Percentiles rank a stretch among this genome's conserved stretches.
phyloP scores from a whole-genome alignment of 2,329 filamentous ascomycete species.

The Calonectria hawksworthii region DNA sequence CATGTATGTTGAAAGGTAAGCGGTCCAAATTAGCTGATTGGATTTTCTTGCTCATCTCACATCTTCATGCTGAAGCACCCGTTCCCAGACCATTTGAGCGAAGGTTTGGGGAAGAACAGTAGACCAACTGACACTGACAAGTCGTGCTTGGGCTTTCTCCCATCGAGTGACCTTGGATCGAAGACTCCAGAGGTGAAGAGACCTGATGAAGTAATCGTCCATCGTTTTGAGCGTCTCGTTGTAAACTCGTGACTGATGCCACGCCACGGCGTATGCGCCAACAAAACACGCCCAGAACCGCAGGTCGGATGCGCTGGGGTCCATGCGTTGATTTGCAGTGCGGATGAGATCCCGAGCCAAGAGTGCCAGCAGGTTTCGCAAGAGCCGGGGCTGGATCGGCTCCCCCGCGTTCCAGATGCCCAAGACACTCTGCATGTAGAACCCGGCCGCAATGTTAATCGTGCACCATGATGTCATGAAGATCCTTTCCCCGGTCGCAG shows the following conservation, averaged over 20 bases:
- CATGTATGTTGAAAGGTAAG: neutral
- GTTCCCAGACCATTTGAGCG: neutral
- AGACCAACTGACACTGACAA: neutral
- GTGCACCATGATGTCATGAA: constrained; percentile 5
- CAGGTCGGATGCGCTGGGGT: neutral
- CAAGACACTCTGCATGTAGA: constrained; percentile 38
- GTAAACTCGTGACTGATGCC: neutral
- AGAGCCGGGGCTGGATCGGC: constrained; percentile 18
- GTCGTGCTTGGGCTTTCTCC: neutral
- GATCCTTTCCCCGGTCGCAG: neutral
- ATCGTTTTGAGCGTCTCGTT: neutral
- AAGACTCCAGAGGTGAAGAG: neutral
- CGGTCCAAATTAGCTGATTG: neutral
- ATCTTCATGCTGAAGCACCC: neutral
- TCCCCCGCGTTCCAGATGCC: constrained; percentile 29
- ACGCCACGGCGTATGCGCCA: constrained; percentile 16
- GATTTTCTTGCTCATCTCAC: neutral
- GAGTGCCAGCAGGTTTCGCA: constrained; percentile 17
- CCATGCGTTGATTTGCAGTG: neutral
- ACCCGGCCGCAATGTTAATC: constrained; percentile 25
- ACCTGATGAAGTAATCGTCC: neutral
- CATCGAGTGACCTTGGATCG: neutral
- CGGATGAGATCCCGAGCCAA: constrained; percentile 29
- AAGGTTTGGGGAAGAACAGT: neutral
- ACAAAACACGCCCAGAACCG: constrained; percentile 41